Base-by-base conservation (phyloP, 129 eudicot genomes). In the Tagetes patula region DNA sequence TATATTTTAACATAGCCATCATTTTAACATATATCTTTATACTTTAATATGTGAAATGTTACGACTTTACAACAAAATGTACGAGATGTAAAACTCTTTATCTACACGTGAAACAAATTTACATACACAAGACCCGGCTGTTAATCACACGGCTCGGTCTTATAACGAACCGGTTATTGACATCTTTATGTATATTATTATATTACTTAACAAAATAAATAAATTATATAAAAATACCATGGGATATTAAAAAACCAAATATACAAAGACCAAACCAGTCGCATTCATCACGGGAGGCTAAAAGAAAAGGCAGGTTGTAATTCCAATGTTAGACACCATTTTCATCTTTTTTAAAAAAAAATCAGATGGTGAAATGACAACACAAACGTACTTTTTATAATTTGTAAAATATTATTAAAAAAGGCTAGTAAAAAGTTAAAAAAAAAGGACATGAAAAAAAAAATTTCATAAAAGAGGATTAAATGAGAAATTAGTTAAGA, bases 211-310 rank as follows among this genome's bases (percentile, higher is more conserved):
- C 27, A 14, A 53, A 20, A 53, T n/a, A 32, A 55, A 55, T 27
- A 52, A 70, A 36, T 32, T 36, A 8, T 45, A 34, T 49, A 52
- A 40, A 14, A n/a, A 62, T 60, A 5, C 34, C 8, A 0, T 10
- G 3, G 13, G 34, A 9, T 1, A 7, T 60, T 60, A 9, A 39
- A 34, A 53, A 43, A 27, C 31, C 39, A 69, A 46, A 63, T 61
- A 50, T 30, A 14, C 33, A 65, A 62, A 62, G 66, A 61, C 48
- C 67, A 65, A 72, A 38, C 11, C 11, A 32, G 82, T 78, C 82
- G 53, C 49, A 71, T 78, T 64, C 82, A 52, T 78, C 82, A 78
- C 82, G 82, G 77, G 82, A 42, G 34, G 66, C 77, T 62, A 65
- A 14, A 68, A 33, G 64, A 65, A 53, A 78, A 40, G 68, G 77